phyloP scores from a whole-genome alignment of 805 yeast species.

The Kodamaea leandrae region DNA sequence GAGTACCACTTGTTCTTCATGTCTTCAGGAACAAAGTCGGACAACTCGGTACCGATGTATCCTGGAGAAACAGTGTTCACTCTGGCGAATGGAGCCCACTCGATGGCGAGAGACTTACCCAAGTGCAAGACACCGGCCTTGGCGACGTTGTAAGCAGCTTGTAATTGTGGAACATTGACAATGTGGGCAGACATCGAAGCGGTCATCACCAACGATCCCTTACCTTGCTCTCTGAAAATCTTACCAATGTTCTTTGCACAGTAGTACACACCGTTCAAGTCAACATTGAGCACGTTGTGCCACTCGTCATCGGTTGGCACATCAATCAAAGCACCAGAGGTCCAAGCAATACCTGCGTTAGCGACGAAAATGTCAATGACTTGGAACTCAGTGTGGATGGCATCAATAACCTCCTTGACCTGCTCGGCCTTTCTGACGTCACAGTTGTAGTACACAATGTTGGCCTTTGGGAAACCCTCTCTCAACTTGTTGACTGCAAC shows the following conservation, averaged over 20 bases:
- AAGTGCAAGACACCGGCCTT: constrained; percentile 82
- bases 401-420: constrained; percentile 32
- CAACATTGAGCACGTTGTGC: constrained; percentile 70
- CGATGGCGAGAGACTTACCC: constrained; percentile 75
- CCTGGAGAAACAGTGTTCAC: constrained; percentile 84
- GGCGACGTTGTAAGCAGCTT: constrained; percentile 82
- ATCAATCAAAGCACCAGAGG: constrained; percentile 40
- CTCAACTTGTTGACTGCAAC: constrained; percentile 26
- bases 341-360: constrained; percentile 50
- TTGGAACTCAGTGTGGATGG: constrained; percentile 32
- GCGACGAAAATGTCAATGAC: constrained; percentile 44
- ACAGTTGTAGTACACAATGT: constrained; percentile 32
- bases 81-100: constrained; percentile 84
- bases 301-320: constrained; percentile 56
- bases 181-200: constrained; percentile 90
- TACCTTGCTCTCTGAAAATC: constrained; percentile 68
- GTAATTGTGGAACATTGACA: constrained; percentile 83
- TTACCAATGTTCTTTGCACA: constrained; percentile 73
- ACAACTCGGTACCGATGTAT: constrained; percentile 72
- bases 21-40: constrained; percentile 36
- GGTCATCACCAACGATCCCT: constrained; percentile 78
- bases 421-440: constrained; percentile 40
- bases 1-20: constrained; percentile 39
- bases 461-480: constrained; percentile 30
- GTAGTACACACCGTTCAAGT: constrained; percentile 77